Evolutionary conservation across 108 stramenopile genomes (phyloP), one percentile per base, ranked within the genome.

Genomic region (Chaetoceros tenuissimus): DNA sequence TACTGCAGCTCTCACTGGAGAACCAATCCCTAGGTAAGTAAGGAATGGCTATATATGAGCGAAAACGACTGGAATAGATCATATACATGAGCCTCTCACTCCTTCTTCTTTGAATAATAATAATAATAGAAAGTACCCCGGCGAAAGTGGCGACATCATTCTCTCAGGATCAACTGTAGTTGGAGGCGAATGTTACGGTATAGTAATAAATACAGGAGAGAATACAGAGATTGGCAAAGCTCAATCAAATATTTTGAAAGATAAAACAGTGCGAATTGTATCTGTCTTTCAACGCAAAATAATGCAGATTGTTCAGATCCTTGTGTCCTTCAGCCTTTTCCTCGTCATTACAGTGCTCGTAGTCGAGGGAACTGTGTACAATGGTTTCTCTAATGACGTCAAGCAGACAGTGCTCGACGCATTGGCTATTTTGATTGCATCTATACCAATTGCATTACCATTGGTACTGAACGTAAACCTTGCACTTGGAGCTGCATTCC

Each of bases 361-460:
- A 1, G 79, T 75, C 3, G 53, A 56, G 2, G 79, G 85, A 29
- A 51, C 73, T n/a, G 60, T 34, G n/a, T 80, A 72, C 60, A 63
- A 63, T 46, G 76, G 76, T 10, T 79, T 86, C 53, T 53, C 66
- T 31, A 47, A 31, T 0, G 19, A 62, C 18, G 59, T 62, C 3
- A 29, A 59, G 16, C 27, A 59, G 19, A 71, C 77, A 24, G 57
- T 78, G 51, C 68, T 80, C 53, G 65, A 69, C 44, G 71, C 78
- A 27, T 71, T 94, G 31, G 59, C 78, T 29, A 81, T 89, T 29
- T 30, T 94, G 54, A 83, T 94, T 62, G 87, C 87, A 25, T 72
- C 85, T 24, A 86, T 89, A 49, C 92, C 92, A n/a, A 77, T 94
- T 25, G 88, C 92, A 18, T 63, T 94, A 19, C 92, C 88, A 3